These are phyloP conservation scores for Boeremia lycopersici DNA, from an alignment of 2,329 filamentous ascomycete species.

Conservation along the genomic window DNA sequence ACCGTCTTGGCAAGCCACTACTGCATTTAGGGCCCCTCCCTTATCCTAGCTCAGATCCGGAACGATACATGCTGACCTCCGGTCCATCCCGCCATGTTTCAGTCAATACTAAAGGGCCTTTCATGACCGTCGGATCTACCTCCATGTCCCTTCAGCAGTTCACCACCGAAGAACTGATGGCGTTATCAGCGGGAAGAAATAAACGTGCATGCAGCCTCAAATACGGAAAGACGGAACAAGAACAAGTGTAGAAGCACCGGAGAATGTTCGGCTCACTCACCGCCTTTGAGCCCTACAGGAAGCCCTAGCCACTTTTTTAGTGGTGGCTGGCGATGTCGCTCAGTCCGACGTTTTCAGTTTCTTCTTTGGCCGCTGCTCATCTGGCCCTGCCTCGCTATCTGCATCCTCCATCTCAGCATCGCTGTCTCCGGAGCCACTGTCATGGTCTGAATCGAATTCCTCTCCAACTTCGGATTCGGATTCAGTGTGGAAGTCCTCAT, in stretches of 20 bases:
- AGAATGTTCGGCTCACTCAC: conserved; percentile 24
- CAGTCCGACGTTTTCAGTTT: conserved; percentile 61
- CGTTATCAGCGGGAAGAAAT: conserved; percentile 11
- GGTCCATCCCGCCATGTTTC: conserved; percentile 22
- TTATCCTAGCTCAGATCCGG: conserved; percentile 26
- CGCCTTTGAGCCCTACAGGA: conserved; percentile 9
- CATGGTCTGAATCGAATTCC: conserved; percentile 90
- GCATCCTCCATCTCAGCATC: conserved; percentile 70
- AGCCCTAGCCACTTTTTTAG: conserved; percentile 5
- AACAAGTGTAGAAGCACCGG: conserved; percentile 24
- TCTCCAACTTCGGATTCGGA: conserved; percentile 95
- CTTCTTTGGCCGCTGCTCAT: conserved; percentile 66
- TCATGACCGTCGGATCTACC: conserved; percentile 23
- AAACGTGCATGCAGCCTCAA: conserved; percentile 31
- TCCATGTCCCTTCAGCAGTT: conserved; percentile 20
- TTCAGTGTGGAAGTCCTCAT: conserved; percentile 94
- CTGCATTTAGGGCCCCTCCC: conserved; percentile 15
- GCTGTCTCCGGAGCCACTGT: conserved; percentile 77
- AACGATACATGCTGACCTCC: conserved; percentile 22
- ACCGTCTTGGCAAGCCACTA: conserved; percentile 28
- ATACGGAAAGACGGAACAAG: conserved; percentile 18
- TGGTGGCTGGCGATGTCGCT: conserved; percentile 17
- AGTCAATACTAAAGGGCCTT: conserved; percentile 16
- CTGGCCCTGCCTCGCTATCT: conserved; percentile 58
- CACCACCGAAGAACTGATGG: conserved; percentile 6